These are phyloP conservation scores for Elsinoe batatas DNA, from an alignment of 2,329 filamentous ascomycete species.

Conservation along the genomic window DNA sequence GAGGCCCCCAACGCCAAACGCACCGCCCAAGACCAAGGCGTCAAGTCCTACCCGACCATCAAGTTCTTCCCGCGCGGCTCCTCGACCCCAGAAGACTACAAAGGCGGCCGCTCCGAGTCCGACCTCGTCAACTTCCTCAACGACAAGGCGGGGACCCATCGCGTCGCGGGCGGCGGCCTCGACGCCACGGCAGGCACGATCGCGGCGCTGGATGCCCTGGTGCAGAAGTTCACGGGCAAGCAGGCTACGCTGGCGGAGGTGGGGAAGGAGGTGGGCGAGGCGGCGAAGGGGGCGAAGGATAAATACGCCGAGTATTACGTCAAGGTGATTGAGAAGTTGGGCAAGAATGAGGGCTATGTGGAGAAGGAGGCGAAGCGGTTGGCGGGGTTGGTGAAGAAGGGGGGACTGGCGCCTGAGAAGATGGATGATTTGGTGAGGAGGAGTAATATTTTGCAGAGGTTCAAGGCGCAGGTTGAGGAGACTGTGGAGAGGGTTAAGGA, in stretches of 20 bases:
- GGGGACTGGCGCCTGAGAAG: constrained; percentile 75
- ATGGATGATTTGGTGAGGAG: constrained; percentile 77
- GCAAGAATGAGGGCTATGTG: constrained; percentile 65
- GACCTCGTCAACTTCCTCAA: constrained; percentile 77
- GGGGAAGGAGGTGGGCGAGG: constrained; percentile 61
- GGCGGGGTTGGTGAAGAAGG: constrained; percentile 72
- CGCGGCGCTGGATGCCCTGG: constrained; percentile 63
- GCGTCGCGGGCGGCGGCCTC: constrained; percentile 68
- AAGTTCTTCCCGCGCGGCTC: constrained; percentile 91
- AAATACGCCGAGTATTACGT: constrained; percentile 92
- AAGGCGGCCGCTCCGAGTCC: constrained; percentile 64
- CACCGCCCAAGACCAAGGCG: constrained; percentile 62
- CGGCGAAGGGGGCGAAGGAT: constrained; percentile 56
- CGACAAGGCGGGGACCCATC: constrained; percentile 78
- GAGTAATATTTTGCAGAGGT: constrained; percentile 78
- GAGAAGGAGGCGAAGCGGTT: constrained; percentile 78
- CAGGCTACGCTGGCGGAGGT: constrained; percentile 52
- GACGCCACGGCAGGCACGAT: constrained; percentile 74
- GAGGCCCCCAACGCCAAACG: constrained; percentile 79
- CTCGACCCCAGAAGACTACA: constrained; percentile 61
- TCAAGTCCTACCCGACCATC: constrained; percentile 89
- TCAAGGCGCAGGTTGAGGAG: constrained; percentile 47
- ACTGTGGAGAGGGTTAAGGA: constrained; percentile 21
- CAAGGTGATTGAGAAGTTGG: constrained; percentile 76
- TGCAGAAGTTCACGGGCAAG: constrained; percentile 59